These are phyloP conservation scores for Vitis hybrid DNA, from an alignment of 177 flowering plant genomes.

Conservation along the genomic window DNA sequence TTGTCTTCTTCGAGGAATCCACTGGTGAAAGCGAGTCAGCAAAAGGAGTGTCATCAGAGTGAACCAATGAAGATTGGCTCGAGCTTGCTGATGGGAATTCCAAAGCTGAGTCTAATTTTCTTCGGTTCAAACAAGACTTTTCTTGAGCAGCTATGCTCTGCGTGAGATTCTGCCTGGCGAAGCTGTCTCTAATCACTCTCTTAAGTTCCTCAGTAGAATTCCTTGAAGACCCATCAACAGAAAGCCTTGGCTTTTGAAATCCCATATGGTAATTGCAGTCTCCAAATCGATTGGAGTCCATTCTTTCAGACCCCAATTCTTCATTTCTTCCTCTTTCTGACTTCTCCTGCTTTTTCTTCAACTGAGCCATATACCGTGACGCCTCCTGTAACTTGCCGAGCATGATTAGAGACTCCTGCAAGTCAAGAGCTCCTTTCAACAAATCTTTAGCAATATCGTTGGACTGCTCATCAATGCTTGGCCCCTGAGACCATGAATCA, in stretches of 20 bases:
- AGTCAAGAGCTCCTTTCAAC: slow-evolving; percentile 77
- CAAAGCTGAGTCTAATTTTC: slow-evolving; percentile 24
- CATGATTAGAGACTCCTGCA: slow-evolving; percentile 73
- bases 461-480: slow-evolving; percentile 34
- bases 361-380: slow-evolving; percentile 35
- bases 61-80: slow-evolving; percentile 39
- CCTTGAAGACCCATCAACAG: slow-evolving; percentile 38
- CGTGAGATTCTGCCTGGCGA: slow-evolving; percentile 53
- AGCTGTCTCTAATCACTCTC: slow-evolving; percentile 52
- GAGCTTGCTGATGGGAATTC: slow-evolving; percentile 61
- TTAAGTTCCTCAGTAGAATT: slow-evolving; percentile 52
- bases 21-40: slow-evolving; percentile 29
- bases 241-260: slow-evolving; percentile 27
- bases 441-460: slow-evolving; percentile 64
- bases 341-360: slow-evolving; percentile 45
- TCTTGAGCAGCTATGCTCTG: slow-evolving; percentile 22
- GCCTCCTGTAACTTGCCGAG: slow-evolving; percentile 75
- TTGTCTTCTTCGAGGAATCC: slow-evolving; percentile 32
- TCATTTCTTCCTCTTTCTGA: slow-evolving; percentile 16
- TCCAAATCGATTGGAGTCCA: slow-evolving; percentile 12
- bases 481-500: slow-evolving; percentile 57
- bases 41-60: slow-evolving; percentile 25
- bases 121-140: slow-evolving; percentile 13
- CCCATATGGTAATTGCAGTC: slow-evolving; percentile 17
- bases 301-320: slow-evolving; percentile 14